phyloP scores from a whole-genome alignment of 345 rosid species.

The Salix suchowensis region DNA sequence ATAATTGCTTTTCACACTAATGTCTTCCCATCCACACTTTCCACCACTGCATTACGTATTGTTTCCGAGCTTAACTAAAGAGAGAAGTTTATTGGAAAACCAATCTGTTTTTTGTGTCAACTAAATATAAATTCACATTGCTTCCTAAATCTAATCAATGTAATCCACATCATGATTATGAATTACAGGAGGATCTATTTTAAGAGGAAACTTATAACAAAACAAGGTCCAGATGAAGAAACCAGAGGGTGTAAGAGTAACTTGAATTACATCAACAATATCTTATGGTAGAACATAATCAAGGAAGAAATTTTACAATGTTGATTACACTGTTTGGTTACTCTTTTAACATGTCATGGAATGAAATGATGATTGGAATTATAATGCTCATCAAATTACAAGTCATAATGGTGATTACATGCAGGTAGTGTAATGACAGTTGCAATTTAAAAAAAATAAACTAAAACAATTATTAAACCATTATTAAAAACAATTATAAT shows the following conservation, averaged over 20 bases:
- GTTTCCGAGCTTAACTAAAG: neutral
- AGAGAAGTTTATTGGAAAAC: neutral
- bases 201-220: neutral
- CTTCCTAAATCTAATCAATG: neutral
- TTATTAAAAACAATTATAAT: too few species aligned
- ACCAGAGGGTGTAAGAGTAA: neutral
- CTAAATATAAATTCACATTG: neutral
- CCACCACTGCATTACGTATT: neutral
- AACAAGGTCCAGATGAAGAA: neutral
- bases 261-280: neutral
- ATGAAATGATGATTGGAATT: too few species aligned
- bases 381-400: too few species aligned
- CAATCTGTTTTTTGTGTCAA: neutral
- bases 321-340: too few species aligned
- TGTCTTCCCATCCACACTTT: neutral
- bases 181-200: neutral
- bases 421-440: too few species aligned
- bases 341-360: too few species aligned
- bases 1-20: neutral
- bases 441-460: too few species aligned
- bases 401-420: too few species aligned
- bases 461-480: too few species aligned
- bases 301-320: too few species aligned
- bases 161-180: neutral
- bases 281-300: too few species aligned